Base-by-base conservation (phyloP, 345 rosid genomes). In the Lepidium aucheri region DNA sequence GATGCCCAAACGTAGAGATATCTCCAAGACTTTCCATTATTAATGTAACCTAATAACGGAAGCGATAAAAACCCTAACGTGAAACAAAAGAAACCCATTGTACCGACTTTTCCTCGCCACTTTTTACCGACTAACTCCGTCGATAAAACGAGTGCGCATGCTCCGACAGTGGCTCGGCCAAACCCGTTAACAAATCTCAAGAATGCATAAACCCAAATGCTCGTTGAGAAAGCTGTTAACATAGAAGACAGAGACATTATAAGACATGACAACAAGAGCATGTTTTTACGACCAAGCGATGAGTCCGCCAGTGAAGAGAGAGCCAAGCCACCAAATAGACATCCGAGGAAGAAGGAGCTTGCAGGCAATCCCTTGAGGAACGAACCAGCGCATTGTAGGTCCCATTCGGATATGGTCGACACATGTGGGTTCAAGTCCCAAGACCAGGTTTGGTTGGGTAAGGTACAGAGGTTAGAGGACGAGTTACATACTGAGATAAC, bases 301-400 rank as follows among this genome's bases (percentile, higher is more conserved):
- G 89, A 75, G 72, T 86, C 93, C 0, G 82, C 89, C 1, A 86
- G 81, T 0, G 85, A 63, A 18, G 87, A 73, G 1, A 84, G 70
- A 57, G 72, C 30, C 10, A 84, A 8, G 7, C 89, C 87, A 0
- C 89, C 89, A 1, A 78, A 15, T 1, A 86, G 40, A 69, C 85
- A 84, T 5, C 93, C 93, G 8, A 76, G 13, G 81, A 81, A 83
- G 80, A 82, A 86, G 35, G 84, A 75, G 9, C 87, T 79, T 0
- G 89, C 80, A 1, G 93, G 89, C 1, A 86, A 67, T 24, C 83
- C 87, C 39, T 44, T 79, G 61, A 83, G 11, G 35, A 80, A 7
- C 6, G 85, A 69, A 28, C 68, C 65, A 5, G 86, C 72, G n/a
- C 89, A 79, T 20, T 82, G 74, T 14, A 86, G 86, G 0, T 45